A percentile compares a stretch with the other conserved stretches of the same genome.
Evolutionary conservation across 495 filamentous ascomycete species (phyloP).

Genomic region (Viridothelium virens): DNA sequence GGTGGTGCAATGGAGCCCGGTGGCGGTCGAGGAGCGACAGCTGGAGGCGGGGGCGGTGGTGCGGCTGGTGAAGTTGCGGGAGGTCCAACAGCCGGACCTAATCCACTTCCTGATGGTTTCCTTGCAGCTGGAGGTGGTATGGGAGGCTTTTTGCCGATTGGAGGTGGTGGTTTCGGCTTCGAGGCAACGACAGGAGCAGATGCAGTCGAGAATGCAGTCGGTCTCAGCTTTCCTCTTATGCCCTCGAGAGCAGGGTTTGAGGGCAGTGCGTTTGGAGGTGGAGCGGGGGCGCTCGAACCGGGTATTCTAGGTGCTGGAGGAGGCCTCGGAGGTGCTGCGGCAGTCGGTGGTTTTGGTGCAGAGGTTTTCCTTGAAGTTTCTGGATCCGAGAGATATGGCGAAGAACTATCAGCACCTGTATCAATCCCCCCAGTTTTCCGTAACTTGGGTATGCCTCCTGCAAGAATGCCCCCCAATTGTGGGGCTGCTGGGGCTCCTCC

Average conservation of each 20-base stretch:
- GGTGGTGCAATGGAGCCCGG: constrained; percentile 18
- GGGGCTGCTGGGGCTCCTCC: constrained; percentile 53
- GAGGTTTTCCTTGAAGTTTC: constrained; percentile 28
- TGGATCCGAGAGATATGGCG: constrained; percentile 26
- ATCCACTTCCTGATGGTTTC: constrained; percentile 46
- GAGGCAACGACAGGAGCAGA: constrained; percentile 28
- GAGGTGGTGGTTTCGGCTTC: constrained; percentile 38
- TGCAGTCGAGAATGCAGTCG: constrained; percentile 28
- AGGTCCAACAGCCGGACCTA: constrained; percentile 24
- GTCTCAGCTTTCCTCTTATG: constrained; percentile 34
- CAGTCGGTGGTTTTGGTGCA: constrained; percentile 40
- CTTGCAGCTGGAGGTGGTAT: constrained; percentile 44
- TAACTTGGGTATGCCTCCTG: constrained; percentile 90
- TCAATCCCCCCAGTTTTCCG: constrained; percentile 81
- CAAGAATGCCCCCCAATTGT: constrained; percentile 83
- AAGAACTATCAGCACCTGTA: constrained; percentile 70
- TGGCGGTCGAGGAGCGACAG: constrained; percentile 35
- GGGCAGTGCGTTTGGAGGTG: constrained; percentile 44
- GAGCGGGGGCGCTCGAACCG: constrained; percentile 57
- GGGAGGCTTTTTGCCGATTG: constrained; percentile 40
- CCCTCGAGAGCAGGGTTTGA: constrained; percentile 34
- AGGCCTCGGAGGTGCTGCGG: constrained; percentile 44
- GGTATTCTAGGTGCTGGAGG: constrained; percentile 51
- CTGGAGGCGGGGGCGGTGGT: constrained; percentile 24
- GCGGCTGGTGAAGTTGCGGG: constrained; percentile 20